These are phyloP conservation scores for Sclerotinia subarctica DNA, from an alignment of 2,329 filamentous ascomycete species.

Conservation along the genomic window DNA sequence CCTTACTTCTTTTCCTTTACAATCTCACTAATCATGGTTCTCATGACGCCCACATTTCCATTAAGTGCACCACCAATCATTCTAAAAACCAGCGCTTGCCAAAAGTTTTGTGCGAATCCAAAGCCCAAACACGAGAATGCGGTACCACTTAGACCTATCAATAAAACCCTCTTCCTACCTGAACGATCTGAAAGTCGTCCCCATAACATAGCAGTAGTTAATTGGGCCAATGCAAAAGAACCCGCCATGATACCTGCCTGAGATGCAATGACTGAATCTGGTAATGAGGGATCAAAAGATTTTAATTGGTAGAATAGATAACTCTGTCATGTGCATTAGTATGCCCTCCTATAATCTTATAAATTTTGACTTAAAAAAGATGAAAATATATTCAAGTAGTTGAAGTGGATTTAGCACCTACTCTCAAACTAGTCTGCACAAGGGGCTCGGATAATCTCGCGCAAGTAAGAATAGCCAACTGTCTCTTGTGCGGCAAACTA, in stretches of 20 bases:
- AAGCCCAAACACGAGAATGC: slow-evolving; percentile 64
- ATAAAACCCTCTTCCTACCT: slow-evolving; percentile 56
- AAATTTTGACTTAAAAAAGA: not conserved
- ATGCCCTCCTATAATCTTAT: not conserved
- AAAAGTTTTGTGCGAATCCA: slow-evolving; percentile 62
- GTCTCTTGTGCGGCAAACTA: slow-evolving; percentile 73
- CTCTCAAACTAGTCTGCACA: slow-evolving; percentile 63
- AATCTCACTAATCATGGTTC: slow-evolving; percentile 71
- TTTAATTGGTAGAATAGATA: slow-evolving; percentile 74
- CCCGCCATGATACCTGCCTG: slow-evolving; percentile 68
- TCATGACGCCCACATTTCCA: slow-evolving; percentile 71
- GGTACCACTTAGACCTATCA: slow-evolving; percentile 63
- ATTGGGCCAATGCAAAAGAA: slow-evolving; percentile 64
- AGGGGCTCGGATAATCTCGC: slow-evolving; percentile 80
- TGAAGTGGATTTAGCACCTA: slow-evolving; percentile 8
- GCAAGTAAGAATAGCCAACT: slow-evolving; percentile 74
- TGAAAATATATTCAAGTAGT: not conserved
- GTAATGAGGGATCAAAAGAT: slow-evolving; percentile 50
- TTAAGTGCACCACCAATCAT: slow-evolving; percentile 64
- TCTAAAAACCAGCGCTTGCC: slow-evolving; percentile 56
- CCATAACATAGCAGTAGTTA: slow-evolving; percentile 67
- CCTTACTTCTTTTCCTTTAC: slow-evolving; percentile 63
- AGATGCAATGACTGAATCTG: slow-evolving; percentile 52
- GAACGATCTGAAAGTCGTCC: slow-evolving; percentile 59
- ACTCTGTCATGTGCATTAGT: slow-evolving; percentile 50